Evolutionary conservation across 2,329 filamentous ascomycete genomes (phyloP).

Genomic region (Ascochyta rabiei): DNA sequence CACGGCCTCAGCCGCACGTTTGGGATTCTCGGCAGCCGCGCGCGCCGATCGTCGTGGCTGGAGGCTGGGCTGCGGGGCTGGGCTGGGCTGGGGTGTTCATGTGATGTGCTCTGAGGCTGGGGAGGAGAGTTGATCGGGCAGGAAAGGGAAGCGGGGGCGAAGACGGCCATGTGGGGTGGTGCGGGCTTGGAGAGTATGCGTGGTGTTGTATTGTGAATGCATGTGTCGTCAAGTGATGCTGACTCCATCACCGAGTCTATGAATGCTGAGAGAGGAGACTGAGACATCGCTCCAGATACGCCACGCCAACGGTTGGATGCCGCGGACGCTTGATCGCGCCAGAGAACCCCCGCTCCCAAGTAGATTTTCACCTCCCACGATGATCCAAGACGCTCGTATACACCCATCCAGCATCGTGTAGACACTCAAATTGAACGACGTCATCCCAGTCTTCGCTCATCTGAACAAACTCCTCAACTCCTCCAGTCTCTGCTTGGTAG

Average conservation of each 20-base stretch:
- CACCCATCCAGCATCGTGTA: background rate
- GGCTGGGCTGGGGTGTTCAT: background rate
- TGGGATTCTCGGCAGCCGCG: background rate
- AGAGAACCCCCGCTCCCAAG: background rate
- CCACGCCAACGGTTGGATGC: background rate
- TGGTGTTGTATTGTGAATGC: background rate
- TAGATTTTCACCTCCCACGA: background rate
- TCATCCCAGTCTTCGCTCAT: background rate
- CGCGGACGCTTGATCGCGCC: background rate
- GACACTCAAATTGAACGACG: background rate
- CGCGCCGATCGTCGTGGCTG: background rate
- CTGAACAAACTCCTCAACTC: slow-evolving; percentile 65
- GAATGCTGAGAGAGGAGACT: background rate
- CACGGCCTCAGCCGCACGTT: too few species aligned
- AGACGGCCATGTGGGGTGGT: too few species aligned
- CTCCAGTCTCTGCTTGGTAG: slow-evolving; percentile 68
- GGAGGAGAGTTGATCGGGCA: too few species aligned
- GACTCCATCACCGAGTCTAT: background rate
- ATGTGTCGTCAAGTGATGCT: background rate
- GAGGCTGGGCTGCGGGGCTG: background rate
- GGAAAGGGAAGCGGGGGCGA: too few species aligned
- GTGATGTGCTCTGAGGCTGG: background rate
- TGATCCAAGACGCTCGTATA: background rate
- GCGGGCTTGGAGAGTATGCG: too few species aligned
- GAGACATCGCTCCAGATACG: background rate